Percentiles rank a stretch among this genome's conserved stretches.
Conservation (phyloP, 139 green algal genomes). For the Chlamydomonas asymmetrica region DNA sequence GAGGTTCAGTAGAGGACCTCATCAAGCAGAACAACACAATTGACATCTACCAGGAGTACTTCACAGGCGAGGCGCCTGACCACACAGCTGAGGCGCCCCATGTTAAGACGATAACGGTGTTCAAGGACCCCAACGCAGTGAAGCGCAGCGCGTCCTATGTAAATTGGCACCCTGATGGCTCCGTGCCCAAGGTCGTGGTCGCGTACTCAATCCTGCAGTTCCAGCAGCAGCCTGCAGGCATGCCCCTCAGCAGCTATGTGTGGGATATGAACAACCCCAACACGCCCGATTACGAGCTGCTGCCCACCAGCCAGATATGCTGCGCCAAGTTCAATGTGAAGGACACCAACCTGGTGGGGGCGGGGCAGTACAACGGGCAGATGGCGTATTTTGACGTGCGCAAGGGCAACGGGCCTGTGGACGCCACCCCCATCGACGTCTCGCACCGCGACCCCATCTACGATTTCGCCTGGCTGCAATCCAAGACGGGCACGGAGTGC, state of each 20-base stretch:
- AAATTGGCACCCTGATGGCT: slow-evolving; percentile 84
- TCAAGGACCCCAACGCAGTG: slow-evolving; percentile 76
- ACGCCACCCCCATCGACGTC: slow-evolving; percentile 75
- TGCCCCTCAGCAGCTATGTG: slow-evolving; percentile 77
- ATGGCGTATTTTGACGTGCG: slow-evolving; percentile 85
- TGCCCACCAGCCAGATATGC: slow-evolving; percentile 75
- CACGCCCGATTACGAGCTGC: slow-evolving; percentile 78
- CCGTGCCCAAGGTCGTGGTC: slow-evolving; percentile 63
- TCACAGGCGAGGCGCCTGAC: slow-evolving; percentile 54
- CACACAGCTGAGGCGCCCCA: slow-evolving; percentile 66
- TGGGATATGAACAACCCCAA: slow-evolving; percentile 91
- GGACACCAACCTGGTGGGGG: slow-evolving; percentile 79
- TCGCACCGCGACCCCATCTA: slow-evolving; percentile 77
- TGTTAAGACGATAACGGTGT: slow-evolving; percentile 80
- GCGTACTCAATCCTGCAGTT: slow-evolving; percentile 86
- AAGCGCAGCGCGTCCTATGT: slow-evolving; percentile 70
- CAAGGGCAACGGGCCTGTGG: slow-evolving; percentile 71
- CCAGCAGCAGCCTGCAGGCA: slow-evolving; percentile 77
- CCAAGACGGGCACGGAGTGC: slow-evolving; percentile 89
- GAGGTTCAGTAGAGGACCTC: slow-evolving; percentile 70
- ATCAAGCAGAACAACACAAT: slow-evolving; percentile 94
- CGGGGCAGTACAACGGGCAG: slow-evolving; percentile 91
- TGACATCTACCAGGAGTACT: slow-evolving; percentile 97
- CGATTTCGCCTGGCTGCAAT: slow-evolving; percentile 90
- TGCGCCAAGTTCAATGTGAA: slow-evolving; percentile 84